Evolutionary conservation across 495 filamentous ascomycete genomes (phyloP), one percentile per base, ranked within the genome.

Genomic region (Pyrenopolyporus hunteri): DNA sequence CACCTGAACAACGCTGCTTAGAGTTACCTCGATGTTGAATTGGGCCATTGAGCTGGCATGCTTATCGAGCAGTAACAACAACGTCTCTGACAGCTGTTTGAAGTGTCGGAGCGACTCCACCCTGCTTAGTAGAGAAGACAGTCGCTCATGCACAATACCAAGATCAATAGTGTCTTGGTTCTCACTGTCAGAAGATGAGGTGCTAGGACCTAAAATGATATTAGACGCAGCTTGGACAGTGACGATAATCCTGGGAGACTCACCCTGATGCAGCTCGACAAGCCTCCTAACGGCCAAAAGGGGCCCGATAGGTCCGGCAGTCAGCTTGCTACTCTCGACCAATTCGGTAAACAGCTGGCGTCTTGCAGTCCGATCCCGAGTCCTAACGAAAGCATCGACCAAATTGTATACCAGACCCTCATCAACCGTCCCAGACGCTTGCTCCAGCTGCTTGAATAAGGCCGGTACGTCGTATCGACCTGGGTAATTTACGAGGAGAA

Each of bases 11-110:
- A 90, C 83, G 25, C 77, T 78, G 28, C 80, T 76, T 47, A 92
- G 72, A 14, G 85, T 80, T 31, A 72, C 76, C 51, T 91, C 89
- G 57, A 91, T 83, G 69, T 89, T 89, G 76, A 81, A 88, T 65
- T 92, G 89, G 0, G 80, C 78, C 59, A 91, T 82, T 23, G 78
- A 74, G 20, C 77, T 68, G 33, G 76, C 71, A 51, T 78, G 77
- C 40, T 75, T 79, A 63, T 83, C 83, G 22, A 90, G 79, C 20
- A 89, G 76, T n/a, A 83, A 67, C 23, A 79, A 66, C 46, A 88
- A 64, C 9, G 74, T 79, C 55, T 85, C 83, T 29, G 80, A 74
- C 14, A 80, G 74, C n/a, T 86, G 74, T 46, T 76, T 81, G 57
- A 89, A 87, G 44, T 83, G 76, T 10, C 78, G 77, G 50, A 81